phyloP scores from a whole-genome alignment of 345 rosid species.

The Camelina laxa region DNA sequence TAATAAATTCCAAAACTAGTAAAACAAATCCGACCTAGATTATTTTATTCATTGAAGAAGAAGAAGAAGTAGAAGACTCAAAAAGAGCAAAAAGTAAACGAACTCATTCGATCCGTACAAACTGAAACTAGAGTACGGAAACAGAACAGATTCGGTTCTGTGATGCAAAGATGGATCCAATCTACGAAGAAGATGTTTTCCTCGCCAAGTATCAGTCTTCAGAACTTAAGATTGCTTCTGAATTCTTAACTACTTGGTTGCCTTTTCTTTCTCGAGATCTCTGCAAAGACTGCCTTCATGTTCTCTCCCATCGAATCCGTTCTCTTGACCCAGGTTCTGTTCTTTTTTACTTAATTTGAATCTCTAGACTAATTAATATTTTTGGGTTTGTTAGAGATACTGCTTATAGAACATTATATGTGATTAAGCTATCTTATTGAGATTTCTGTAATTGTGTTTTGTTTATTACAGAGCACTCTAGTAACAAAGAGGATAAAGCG shows the following conservation, averaged over 20 bases:
- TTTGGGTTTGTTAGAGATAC: neutral
- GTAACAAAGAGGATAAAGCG: neutral
- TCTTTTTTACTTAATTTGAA: neutral
- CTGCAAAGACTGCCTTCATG: conserved; percentile 59
- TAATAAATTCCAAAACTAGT: conserved; percentile 8
- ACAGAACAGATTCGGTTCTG: conserved; percentile 55
- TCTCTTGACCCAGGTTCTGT: conserved; percentile 64
- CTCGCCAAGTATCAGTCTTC: conserved; percentile 58
- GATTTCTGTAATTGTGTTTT: conserved; percentile 9
- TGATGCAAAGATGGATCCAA: neutral
- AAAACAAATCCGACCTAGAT: neutral
- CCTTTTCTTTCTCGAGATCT: conserved; percentile 86
- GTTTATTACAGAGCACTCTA: conserved; percentile 14
- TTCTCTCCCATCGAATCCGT: conserved; percentile 68
- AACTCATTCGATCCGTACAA: conserved; percentile 25
- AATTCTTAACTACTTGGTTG: conserved; percentile 74
- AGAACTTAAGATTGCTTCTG: conserved; percentile 82
- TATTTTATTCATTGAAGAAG: neutral
- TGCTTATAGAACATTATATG: neutral
- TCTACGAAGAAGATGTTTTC: conserved; percentile 63
- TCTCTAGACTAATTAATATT: neutral
- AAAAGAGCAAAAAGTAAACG: conserved; percentile 41
- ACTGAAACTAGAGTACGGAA: conserved; percentile 1
- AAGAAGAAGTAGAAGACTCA: neutral
- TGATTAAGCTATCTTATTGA: neutral